These are phyloP conservation scores for Colletotrichum nymphaeae DNA, from an alignment of 2,329 filamentous ascomycete genomes.

Conservation along the genomic window DNA sequence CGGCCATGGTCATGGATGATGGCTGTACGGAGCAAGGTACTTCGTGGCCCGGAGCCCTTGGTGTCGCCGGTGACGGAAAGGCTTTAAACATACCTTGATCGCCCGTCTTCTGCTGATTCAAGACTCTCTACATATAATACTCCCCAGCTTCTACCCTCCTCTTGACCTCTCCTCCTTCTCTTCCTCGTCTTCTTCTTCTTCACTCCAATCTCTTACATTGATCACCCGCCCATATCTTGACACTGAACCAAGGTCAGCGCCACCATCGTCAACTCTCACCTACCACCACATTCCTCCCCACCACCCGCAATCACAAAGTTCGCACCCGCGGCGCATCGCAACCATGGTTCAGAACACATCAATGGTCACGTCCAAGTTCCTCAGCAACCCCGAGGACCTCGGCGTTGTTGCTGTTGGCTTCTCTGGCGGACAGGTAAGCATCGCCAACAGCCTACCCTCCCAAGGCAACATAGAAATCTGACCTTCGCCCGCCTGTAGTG, in stretches of 20 bases:
- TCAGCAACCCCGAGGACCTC: constrained; percentile 81
- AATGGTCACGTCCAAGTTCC: constrained; percentile 76
- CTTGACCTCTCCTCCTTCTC: neutral
- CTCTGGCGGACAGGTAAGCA: constrained; percentile 89
- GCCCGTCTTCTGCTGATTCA: constrained; percentile 1
- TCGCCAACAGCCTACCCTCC: neutral
- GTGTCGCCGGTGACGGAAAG: neutral
- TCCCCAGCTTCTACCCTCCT: constrained; percentile 2
- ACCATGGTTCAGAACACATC: constrained; percentile 60
- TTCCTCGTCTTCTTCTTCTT: neutral
- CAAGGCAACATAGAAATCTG: neutral
- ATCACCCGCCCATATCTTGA: neutral
- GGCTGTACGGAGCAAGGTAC: neutral
- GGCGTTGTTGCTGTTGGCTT: constrained; percentile 96
- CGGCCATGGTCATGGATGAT: neutral
- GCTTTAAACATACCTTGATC: constrained; percentile 24
- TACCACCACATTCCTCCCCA: neutral
- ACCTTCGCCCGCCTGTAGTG: constrained; percentile 62
- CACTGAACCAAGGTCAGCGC: neutral
- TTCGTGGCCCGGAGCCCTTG: neutral
- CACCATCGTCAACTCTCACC: constrained; percentile 4
- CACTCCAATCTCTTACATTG: neutral
- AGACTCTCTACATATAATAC: neutral
- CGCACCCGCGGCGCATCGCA: constrained; percentile 1
- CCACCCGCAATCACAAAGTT: neutral